Conservation (phyloP, 2,329 filamentous ascomycete species). For the Chaetomiaceae sp. region DNA sequence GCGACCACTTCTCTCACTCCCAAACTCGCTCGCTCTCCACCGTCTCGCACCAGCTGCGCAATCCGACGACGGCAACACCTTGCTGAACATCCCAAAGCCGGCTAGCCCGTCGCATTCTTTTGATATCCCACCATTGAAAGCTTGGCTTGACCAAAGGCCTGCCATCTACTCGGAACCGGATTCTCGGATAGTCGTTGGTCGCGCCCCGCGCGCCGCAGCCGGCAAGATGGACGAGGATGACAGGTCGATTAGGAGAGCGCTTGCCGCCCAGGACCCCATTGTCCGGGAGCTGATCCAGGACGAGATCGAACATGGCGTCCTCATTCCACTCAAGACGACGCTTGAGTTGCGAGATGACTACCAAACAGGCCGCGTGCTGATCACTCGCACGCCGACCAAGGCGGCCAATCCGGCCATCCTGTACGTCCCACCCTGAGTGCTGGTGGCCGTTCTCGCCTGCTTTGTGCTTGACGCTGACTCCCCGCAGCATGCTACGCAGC, state of each 20-base stretch:
- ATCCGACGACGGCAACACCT: background rate
- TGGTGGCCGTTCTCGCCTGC: background rate
- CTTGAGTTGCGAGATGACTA: conserved; percentile 59
- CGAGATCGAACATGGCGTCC: conserved; percentile 42
- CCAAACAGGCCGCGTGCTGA: conserved; percentile 58
- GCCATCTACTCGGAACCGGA: background rate
- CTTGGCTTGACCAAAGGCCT: background rate
- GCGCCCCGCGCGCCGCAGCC: background rate
- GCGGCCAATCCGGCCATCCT: conserved; percentile 67
- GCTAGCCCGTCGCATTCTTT: background rate
- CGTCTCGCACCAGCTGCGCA: background rate
- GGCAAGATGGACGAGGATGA: conserved; percentile 24
- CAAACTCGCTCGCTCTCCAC: background rate
- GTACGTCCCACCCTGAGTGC: conserved; percentile 44
- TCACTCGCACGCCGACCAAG: conserved; percentile 68
- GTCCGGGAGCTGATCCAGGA: conserved; percentile 31
- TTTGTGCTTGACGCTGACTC: conserved; percentile 29
- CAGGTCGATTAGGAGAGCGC: conserved; percentile 22
- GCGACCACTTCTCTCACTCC: conserved; percentile 1
- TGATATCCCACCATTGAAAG: background rate
- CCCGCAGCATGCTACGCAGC: conserved; percentile 48
- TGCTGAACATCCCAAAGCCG: background rate
- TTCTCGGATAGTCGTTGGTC: background rate
- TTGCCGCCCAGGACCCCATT: conserved; percentile 31
- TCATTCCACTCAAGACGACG: conserved; percentile 61